Percentiles rank a stretch among this genome's conserved stretches.
These are phyloP conservation scores for Vitis hybrid DNA, from an alignment of 177 flowering plant genomes.

Conservation along the genomic window DNA sequence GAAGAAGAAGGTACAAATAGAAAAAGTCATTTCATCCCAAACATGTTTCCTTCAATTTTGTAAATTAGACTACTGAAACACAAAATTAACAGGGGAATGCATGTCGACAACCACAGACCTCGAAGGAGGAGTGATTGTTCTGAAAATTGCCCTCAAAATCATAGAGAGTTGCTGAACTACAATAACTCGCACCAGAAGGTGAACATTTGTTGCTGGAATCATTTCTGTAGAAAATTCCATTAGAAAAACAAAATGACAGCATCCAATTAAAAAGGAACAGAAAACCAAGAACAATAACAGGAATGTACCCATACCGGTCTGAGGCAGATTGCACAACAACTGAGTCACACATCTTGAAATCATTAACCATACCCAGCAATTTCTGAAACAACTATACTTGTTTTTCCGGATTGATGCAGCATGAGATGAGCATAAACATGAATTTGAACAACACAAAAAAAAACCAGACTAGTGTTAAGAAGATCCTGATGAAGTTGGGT, in stretches of 20 bases:
- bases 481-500: background rate
- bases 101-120: constrained; percentile 27
- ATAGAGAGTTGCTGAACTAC: constrained; percentile 13
- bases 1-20: background rate
- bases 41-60: background rate
- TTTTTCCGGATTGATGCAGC: background rate
- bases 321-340: constrained; percentile 21
- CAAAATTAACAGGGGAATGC: background rate
- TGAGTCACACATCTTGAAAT: constrained; percentile 40
- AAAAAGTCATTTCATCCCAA: background rate
- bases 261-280: background rate
- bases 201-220: constrained; percentile 23
- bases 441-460: background rate
- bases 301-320: constrained; percentile 27
- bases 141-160: constrained; percentile 16
- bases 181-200: constrained; percentile 15
- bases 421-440: background rate
- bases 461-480: background rate
- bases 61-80: background rate
- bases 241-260: background rate
- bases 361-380: constrained; percentile 13
- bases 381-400: constrained; percentile 9
- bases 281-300: background rate
- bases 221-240: constrained; percentile 24
- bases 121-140: constrained; percentile 16